Base-by-base conservation (phyloP, 768 basidiomycete species). In the Lentinula aciculospora region DNA sequence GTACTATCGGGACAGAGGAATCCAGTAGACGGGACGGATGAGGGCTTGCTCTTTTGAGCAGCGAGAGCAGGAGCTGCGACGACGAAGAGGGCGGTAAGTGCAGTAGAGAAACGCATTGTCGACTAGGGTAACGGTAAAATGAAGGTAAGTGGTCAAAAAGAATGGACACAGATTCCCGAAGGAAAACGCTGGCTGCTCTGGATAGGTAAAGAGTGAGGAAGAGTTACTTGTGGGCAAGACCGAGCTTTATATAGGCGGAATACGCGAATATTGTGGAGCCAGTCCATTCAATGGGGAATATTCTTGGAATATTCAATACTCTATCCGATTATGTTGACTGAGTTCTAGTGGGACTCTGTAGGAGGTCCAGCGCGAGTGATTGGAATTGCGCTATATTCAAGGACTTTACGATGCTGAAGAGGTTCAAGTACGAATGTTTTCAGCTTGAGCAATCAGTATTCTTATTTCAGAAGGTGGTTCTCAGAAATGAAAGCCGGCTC, bases 11-110 rank as follows among this genome's bases (percentile, higher is more conserved):
- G 53, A n/a, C 53, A 54, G 25, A n/a, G 25, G n/a, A 23, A 54
- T 5, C 40, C 37, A 28, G 21, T 39, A 5, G 23, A 23, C 25
- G 53, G 23, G 9, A 37, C 37, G 4, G 17, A 27, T 15, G 53
- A 54, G 19, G 53, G 53, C 36, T 54, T 4, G 39, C 53, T 54
- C 27, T 42, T 54, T 17, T 54, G 40, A n/a, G 53, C 40, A 28
- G 37, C 53, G 13, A 53, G 31, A 19, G 50, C 50, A 53, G 50
- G 28, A 9, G 50, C 17, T 34, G 37, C 53, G 21, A 36, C 37
- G 17, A 42, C 17, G 13, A 36, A 54, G 13, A 37, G n/a, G 21
- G 34, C 29, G 19, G 40, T 17, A 23, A 39, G 2, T 23, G 23
- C 25, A 21, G 25, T 27, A 39, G 34, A n/a, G 19, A 54, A 54